Base-by-base conservation (phyloP, 2,329 filamentous ascomycete species). In the Diatrype stigma region DNA sequence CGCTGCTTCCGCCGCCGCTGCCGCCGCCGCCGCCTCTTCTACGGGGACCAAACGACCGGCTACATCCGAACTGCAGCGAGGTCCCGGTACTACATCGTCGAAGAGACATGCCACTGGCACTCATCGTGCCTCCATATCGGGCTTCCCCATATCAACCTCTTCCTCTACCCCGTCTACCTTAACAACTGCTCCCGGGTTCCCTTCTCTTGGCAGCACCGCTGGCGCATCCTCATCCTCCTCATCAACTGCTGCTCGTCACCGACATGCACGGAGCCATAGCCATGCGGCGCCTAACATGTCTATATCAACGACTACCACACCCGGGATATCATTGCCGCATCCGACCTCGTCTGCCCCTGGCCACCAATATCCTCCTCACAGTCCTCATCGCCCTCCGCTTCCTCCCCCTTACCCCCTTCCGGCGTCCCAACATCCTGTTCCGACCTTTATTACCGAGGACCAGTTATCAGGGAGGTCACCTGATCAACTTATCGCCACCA, bases 401-500 rank as follows among this genome's bases (percentile, higher is more conserved):
- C 56, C 50, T 53, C 51, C 21, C 44, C 50, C 47, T 49, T 57
- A 53, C 49, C 56, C 34, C 50, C 52, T 53, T 55, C 57, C 57
- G 51, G 46, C 51, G 45, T 53, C 59, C 55, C 52, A 56, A 53
- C 56, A 61, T 53, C 57, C 60, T 46, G 51, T 58, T 48, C 40
- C 12, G 42, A 48, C 56, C 45, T 47, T 56, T 51, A 44, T 67
- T 45, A 66, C 63, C 53, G 65, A 67, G 44, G 66, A 68, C 14
- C 66, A 65, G 53, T 56, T 69, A 35, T 53, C 61, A 28, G 64
- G 61, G 49, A 65, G 61, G 48, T 63, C 62, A 16, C 56, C 65
- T 44, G 67, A 68, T 47, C 65, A 70, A 54, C 63, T 71, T 50
- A 62, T 70, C 48, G 57, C 60, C 45, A 64, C 66, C 47, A 67